Base-by-base conservation (phyloP, 768 basidiomycete genomes). In the Tricholoma bakamatsutake region DNA sequence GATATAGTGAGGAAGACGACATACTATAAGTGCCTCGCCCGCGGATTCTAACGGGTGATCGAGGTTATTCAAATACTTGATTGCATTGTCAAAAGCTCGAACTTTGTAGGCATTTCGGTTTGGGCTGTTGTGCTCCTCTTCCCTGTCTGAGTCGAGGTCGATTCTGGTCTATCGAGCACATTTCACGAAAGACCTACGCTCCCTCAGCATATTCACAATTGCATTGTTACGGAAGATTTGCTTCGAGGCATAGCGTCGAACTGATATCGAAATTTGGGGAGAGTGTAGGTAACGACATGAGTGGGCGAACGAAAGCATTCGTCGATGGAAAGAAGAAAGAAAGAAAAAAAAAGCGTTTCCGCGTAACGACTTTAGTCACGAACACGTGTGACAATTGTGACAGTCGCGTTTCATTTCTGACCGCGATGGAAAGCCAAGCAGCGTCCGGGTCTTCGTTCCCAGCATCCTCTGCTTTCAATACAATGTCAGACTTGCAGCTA, bases 401-500 rank as follows among this genome's bases (percentile, higher is more conserved):
- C 60, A 48, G 57, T 52, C 60, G 57, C 54, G 57, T 61, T 61
- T 53, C 35, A 24, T 24, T 24, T 24, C 21, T 24, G 21, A 27
- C 17, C 42, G 48, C 37, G 18, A 54, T 68, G 24, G 70, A 71
- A 21, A 67, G 52, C 34, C 65, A 63, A 53, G 57, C 57, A 28
- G 49, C 63, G 24, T 53, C 62, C 8, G 58, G 55, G 54, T 64
- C 69, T 8, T 55, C 64, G 12, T 63, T 69, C 39, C 64, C 65
- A 18, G 60, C 58, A 50, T 56, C 69, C 54, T 58, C 68, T 46
- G 60, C 65, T 34, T 72, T 71, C 52, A 67, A 72, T 47, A 72
- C 67, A 53, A 79, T 88, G 74, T 74, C 84, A 1, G 85, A 87
- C 64, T 73, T 76, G 50, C 85, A 87, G 61, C 76, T 88, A 46